Evolutionary conservation across 495 filamentous ascomycete species (phyloP), one percentile per base, ranked within the genome.

Genomic region (Physcia stellaris): DNA sequence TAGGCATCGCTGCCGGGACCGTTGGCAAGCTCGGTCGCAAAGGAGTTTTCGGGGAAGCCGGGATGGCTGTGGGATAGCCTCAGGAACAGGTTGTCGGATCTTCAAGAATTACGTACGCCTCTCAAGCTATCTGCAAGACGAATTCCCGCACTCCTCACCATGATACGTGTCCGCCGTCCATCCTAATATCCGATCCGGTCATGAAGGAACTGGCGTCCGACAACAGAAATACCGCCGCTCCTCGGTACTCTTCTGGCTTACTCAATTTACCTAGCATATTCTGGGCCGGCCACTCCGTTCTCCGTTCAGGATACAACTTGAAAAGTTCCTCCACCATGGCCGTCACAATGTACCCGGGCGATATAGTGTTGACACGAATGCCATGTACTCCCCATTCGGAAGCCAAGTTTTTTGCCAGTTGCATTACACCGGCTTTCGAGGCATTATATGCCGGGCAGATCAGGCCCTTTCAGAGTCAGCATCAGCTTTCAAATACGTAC

Each of bases 311-410:
- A 49, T 66, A 83, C 36, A 77, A 53, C 29, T 77, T 61, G 47
- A 93, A 88, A 22, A 93, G 66, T 32, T 75, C 70, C 52, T 81
- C 75, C 9, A 88, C 84, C 86, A 94, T 92, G 23, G 73, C 70
- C n/a, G 86, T 94, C 37, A 90, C 75, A 47, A 95, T 94, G 55
- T 96, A 96, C 23, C 88, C 88, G 0, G 88, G 88, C 11, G 84
- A 93, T 49, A 95, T 78, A 28, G 86, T 92, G 63, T 96, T 96
- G 43, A 94, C 86, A 3, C 88, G 81, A 56, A 96, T 95, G 37
- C 79, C 80, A 57, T 88, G 71, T 45, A 60, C 55, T 19, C 88
- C 88, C 88, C 88, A 88, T 57, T 92, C 84, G 21, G 73, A 57
- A 4, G 86, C 88, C n/a, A 95, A 70, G 57, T 86, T 88, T 49